Base-by-base conservation (phyloP, 1,284 basidiomycete species). In the Microbotryum violaceum region DNA sequence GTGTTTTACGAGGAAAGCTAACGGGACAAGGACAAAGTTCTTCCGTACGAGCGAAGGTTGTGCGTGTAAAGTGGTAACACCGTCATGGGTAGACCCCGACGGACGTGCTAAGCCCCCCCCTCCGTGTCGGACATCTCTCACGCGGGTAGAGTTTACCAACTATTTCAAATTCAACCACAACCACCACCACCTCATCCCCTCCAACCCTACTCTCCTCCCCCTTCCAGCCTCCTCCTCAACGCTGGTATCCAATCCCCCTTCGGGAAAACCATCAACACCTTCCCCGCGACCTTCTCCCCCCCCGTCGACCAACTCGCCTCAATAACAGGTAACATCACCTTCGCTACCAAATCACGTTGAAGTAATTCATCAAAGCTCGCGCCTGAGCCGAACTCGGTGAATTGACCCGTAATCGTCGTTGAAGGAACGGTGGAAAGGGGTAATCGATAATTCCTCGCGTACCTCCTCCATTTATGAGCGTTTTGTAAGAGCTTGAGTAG, bases 271-370 rank as follows among this genome's bases (percentile, higher is more conserved):
- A 48, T 56, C 7, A 63, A 29, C 64, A 89, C 89, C 81, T 83
- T 83, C 54, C 77, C 77, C 62, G 84, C 80, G 63, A 84, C 77
- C 54, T 84, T 83, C 72, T 86, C 82, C 2, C 90, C 91, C 18
- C 92, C 91, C 37, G 89, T 86, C 42, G 90, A 87, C 92, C 92
- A 96, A 6, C 87, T 87, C 58, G 80, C 82, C 64, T 84, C 81
- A 6, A 91, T 83, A 21, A 89, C 79, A 1, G 83, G 83, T 52
- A 87, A 69, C 54, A 93, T 79, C 20, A 91, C 74, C 61, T 78
- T 79, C 20, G 77, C 79, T 18, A 84, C 79, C 50, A 89, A 75
- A 62, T 80, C 77, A 4, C 80, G 80, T 18, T 85, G 74, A 3
- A 83, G 81, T 64, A 82, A 82, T 52, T 81, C 80, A 63, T 86